Evolutionary conservation across 495 filamentous ascomycete species (phyloP).

Genomic region (Penicillium herquei): DNA sequence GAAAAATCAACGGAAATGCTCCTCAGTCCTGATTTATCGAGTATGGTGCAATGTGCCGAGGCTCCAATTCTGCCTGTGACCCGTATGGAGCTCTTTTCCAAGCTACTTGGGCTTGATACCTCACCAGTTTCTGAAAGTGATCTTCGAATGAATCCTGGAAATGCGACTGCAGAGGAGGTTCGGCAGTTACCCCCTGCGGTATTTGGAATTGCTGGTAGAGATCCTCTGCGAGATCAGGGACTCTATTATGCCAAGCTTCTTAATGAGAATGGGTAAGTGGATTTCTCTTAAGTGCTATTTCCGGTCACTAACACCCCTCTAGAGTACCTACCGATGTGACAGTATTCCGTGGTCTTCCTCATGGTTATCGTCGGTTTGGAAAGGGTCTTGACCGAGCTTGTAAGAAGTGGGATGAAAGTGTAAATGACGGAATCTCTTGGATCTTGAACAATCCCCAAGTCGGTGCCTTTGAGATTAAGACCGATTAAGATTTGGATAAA

Average conservation of each 20-base stretch:
- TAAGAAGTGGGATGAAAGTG: slow-evolving; percentile 43
- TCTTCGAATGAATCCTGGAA: slow-evolving; percentile 37
- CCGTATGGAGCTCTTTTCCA: slow-evolving; percentile 32
- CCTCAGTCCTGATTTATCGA: slow-evolving; percentile 31
- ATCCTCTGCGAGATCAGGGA: slow-evolving; percentile 48
- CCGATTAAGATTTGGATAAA: slow-evolving; percentile 14
- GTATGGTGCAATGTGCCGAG: slow-evolving; percentile 37
- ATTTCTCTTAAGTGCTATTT: background rate
- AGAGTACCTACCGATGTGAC: slow-evolving; percentile 43
- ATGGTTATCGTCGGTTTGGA: slow-evolving; percentile 43
- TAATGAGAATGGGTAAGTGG: slow-evolving; percentile 43
- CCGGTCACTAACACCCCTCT: background rate
- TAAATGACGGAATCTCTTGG: slow-evolving; percentile 42
- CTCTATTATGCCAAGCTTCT: slow-evolving; percentile 44
- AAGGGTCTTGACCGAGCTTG: slow-evolving; percentile 28
- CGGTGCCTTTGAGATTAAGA: slow-evolving; percentile 34
- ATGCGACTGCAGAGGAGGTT: slow-evolving; percentile 39
- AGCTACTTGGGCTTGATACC: slow-evolving; percentile 22
- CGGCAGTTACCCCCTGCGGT: slow-evolving; percentile 39
- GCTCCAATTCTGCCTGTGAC: slow-evolving; percentile 37
- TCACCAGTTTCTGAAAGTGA: slow-evolving; percentile 21
- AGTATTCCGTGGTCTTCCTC: slow-evolving; percentile 46
- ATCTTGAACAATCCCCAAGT: slow-evolving; percentile 30
- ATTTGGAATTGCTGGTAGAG: slow-evolving; percentile 46
- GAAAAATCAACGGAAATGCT: slow-evolving; percentile 32